Evolutionary conservation across 2,329 filamentous ascomycete genomes (phyloP), one percentile per base, ranked within the genome.

Genomic region (Cytospora piceicola): DNA sequence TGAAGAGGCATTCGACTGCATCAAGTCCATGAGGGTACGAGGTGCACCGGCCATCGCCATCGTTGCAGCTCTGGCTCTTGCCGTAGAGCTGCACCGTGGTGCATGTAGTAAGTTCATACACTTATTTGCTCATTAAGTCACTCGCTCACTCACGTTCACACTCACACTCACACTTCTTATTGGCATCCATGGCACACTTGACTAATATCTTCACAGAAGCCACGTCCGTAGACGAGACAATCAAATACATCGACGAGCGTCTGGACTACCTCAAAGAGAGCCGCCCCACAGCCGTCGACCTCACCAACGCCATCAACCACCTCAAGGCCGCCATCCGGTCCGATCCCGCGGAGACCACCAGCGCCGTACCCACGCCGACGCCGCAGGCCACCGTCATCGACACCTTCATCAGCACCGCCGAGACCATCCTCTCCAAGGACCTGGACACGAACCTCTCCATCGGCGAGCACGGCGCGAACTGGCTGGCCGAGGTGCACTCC

Each of bases 41-140:
- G 90, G 92, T 51, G 95, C 95, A 6, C 95, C 95, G 0, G 95
- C 95, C 55, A 99, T 99, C 76, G 95, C 95, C 54, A 98, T 99
- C 70, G 95, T 99, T n/a, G 95, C 95, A 27, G 92, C 91, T 24
- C 85, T 99, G 39, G 90, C 92, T 2, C 85, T 97, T 42, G 94
- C 93, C 1, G 92, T 97, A 11, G 94, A 98, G 76, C 79, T 98
- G 11, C 81, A 88, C 59, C 85, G 85, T 9, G 83, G 84, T 66
- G 77, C 74, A 57, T 81, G 78, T 71, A 74, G 80, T 80, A 72
- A 66, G 78, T 66, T 29, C 14, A 20, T 17, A 42, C 51, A 29
- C 4, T 51, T 20, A 7, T 17, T 5, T 20, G 5, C 9, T 29
- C 17, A 24, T 24, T 20, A 11, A 27, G 24, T 49, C 54, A 20